Base-by-base conservation (phyloP, 139 green algal species). In the Coccomyxa sp. region DNA sequence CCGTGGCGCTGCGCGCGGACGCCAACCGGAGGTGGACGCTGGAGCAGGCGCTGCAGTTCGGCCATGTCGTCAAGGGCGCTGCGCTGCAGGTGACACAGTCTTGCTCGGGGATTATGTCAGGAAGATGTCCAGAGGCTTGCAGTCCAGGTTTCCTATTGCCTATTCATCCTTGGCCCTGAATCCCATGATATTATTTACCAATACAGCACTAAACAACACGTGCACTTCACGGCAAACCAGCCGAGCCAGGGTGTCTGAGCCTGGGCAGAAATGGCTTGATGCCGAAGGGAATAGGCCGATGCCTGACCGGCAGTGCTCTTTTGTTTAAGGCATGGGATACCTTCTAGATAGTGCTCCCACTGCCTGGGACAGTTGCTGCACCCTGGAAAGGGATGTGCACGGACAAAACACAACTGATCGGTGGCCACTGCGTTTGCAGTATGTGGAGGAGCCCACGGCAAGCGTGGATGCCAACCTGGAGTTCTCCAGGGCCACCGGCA, bases 1-100 rank as follows among this genome's bases (percentile, higher is more conserved):
- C 76, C 25, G 83, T 98, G 0, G 80, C 14, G 12, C 84, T 99
- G 21, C 88, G 96, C 0, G 91, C 89, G 1, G 97, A 99, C 76
- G 96, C 97, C 66, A 99, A 99, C 90, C 89, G 93, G 14, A 86
- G 79, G 3, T 99, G 96, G 95, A 84, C 17, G 13, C 74, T 98
- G 60, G 79, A 91, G 23, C 68, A 96, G 59, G 96, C 97, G 13
- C 58, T 86, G 16, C 60, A 66, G 45, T 94, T 94, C 82, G 89
- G 81, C 11, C 68, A 45, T 45, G 79, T 31, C 30, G 85, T 77
- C 9, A 76, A 28, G 18, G 83, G 82, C 15, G 68, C 80, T 12
- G 60, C 82, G 67, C 38, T 93, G 28, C 84, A 94, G 88, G 91
- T 91, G 74, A 76, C 74, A 78, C 30, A 10, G 9, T 27, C 4